Conservation (phyloP, 371 early-diverging fungal species). For the Smittium culicis region DNA sequence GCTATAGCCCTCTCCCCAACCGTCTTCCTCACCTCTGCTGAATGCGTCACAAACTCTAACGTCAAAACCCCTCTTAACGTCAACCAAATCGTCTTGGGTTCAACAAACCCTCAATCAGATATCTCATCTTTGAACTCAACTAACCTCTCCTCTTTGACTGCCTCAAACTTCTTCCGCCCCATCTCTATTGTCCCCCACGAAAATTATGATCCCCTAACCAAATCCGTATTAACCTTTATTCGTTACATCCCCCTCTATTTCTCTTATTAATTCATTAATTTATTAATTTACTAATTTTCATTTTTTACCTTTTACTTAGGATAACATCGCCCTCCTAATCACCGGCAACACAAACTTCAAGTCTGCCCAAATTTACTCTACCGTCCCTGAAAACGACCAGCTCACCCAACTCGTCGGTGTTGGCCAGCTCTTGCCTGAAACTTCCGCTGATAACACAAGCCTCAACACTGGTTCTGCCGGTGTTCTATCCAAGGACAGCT, state of each 20-base stretch:
- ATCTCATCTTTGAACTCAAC: background rate
- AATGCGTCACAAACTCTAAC: constrained; percentile 3
- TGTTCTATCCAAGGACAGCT: background rate
- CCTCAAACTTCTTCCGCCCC: background rate
- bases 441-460: background rate
- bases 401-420: background rate
- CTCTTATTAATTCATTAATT: background rate
- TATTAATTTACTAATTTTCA: background rate
- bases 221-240: background rate
- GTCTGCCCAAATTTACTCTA: background rate
- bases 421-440: background rate
- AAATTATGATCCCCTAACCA: constrained; percentile 8
- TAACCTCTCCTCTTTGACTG: background rate
- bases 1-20: background rate
- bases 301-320: constrained; percentile 10
- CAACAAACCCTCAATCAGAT: constrained; percentile 1
- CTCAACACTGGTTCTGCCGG: background rate
- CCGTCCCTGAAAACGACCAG: background rate
- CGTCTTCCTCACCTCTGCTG: constrained; percentile 5
- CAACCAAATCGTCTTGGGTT: background rate
- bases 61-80: background rate
- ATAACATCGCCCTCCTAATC: constrained; percentile 6
- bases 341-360: too few relatives aligned
- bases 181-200: background rate
- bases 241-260: background rate